phyloP scores from a whole-genome alignment of 2,329 filamentous ascomycete species.

The Elsinoe australis region DNA sequence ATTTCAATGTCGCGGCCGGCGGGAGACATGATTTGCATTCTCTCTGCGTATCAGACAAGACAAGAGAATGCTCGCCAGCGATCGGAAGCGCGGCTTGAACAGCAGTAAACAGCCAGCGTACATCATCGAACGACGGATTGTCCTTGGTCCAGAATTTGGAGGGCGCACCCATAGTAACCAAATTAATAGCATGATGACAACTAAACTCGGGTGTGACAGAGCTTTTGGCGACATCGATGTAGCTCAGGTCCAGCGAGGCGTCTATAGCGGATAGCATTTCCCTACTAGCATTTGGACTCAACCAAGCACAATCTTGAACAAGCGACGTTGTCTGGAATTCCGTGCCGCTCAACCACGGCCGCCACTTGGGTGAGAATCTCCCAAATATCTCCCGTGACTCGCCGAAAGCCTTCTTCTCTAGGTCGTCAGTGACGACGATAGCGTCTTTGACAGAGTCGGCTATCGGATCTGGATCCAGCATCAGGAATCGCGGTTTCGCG shows the following conservation, averaged over 20 bases:
- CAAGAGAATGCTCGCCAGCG: background rate
- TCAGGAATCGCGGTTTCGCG: slow-evolving; percentile 44
- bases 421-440: slow-evolving; percentile 51
- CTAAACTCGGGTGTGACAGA: slow-evolving; percentile 7
- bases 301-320: too few relatives aligned
- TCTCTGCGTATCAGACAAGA: background rate
- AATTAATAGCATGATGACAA: slow-evolving; percentile 15
- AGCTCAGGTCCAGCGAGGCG: too few relatives aligned
- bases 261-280: too few relatives aligned
- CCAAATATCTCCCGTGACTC: slow-evolving; percentile 42
- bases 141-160: background rate
- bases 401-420: slow-evolving; percentile 40
- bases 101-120: slow-evolving; percentile 1
- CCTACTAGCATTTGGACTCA: too few relatives aligned
- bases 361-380: slow-evolving; percentile 41
- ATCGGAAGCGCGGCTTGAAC: background rate
- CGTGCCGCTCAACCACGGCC: slow-evolving; percentile 27
- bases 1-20: slow-evolving; percentile 31
- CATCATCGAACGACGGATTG: background rate
- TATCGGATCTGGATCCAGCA: slow-evolving; percentile 49
- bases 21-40: slow-evolving; percentile 32
- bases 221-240: too few relatives aligned
- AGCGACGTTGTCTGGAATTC: too few relatives aligned
- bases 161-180: background rate
- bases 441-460: slow-evolving; percentile 42